phyloP scores from a whole-genome alignment of 768 basidiomycete genomes.

The Tephrocybe sp. region DNA sequence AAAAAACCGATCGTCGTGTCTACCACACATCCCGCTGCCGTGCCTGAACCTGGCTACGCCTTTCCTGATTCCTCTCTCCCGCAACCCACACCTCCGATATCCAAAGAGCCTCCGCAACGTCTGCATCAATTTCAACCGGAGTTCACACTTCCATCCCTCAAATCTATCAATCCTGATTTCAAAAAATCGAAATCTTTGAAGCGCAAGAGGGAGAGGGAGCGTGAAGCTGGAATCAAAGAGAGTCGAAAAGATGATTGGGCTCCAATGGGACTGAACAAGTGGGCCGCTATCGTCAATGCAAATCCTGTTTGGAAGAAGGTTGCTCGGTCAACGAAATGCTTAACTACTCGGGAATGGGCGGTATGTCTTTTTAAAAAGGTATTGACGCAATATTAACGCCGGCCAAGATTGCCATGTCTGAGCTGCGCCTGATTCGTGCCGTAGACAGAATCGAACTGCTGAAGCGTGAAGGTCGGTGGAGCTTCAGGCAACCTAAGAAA shows the following conservation, averaged over 20 bases:
- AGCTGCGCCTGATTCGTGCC: conserved; percentile 75
- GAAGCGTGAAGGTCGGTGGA: conserved; percentile 82
- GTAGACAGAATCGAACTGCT: conserved; percentile 84
- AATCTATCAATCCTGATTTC: conserved; percentile 54
- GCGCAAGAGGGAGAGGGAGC: conserved; percentile 48
- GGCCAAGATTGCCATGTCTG: conserved; percentile 71
- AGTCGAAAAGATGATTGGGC: conserved; percentile 55
- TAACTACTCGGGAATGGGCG: conserved; percentile 81
- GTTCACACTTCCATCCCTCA: conserved; percentile 58
- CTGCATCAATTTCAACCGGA: conserved; percentile 41
- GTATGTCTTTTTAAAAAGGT: conserved; percentile 43
- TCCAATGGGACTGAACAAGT: conserved; percentile 65
- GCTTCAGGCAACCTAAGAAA: conserved; percentile 94
- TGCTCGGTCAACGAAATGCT: conserved; percentile 69
- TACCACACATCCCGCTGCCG: conserved; percentile 7
- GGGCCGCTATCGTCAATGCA: conserved; percentile 72
- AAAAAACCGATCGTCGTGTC: conserved; percentile 12
- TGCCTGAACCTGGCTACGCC: conserved; percentile 7
- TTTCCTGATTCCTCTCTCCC: conserved; percentile 6
- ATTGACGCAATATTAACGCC: background rate
- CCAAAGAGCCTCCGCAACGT: conserved; percentile 23
- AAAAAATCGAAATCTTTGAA: conserved; percentile 34
- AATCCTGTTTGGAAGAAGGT: conserved; percentile 78
- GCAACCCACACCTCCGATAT: conserved; percentile 10
- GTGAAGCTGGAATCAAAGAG: conserved; percentile 32